These are phyloP conservation scores for Globisporangium lucens DNA, from an alignment of 352 stramenopile species.

Conservation along the genomic window DNA sequence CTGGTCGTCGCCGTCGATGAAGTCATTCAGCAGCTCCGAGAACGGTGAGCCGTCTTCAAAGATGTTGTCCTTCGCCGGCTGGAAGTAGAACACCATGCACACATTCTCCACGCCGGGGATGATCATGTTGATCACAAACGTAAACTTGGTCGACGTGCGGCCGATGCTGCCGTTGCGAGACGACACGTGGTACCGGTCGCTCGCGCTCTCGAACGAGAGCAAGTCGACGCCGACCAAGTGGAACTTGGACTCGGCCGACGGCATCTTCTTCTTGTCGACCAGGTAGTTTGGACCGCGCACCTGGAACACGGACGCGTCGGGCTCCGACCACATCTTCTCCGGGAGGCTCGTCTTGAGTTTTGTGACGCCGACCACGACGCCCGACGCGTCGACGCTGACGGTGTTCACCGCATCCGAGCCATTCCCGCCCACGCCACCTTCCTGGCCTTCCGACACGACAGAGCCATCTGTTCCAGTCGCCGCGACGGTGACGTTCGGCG, in stretches of 20 bases:
- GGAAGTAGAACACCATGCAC: slow-evolving; percentile 87
- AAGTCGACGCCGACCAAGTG: slow-evolving; percentile 81
- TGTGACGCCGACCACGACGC: slow-evolving; percentile 60
- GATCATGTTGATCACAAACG: slow-evolving; percentile 90
- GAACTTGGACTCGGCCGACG: slow-evolving; percentile 68
- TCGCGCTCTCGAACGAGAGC: slow-evolving; percentile 68
- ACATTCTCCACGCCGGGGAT: slow-evolving; percentile 78
- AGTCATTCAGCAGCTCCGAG: slow-evolving; percentile 86
- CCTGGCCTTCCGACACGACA: slow-evolving; percentile 1
- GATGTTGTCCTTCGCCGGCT: slow-evolving; percentile 68
- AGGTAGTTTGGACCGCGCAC: slow-evolving; percentile 89
- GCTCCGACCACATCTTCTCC: slow-evolving; percentile 84
- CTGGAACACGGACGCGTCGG: slow-evolving; percentile 74
- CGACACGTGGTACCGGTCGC: slow-evolving; percentile 79
- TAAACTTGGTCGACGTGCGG: slow-evolving; percentile 72
- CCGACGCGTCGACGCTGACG: slow-evolving; percentile 51
- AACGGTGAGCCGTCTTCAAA: slow-evolving; percentile 88
- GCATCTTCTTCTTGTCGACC: slow-evolving; percentile 85
- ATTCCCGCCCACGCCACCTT: slow-evolving; percentile 8
- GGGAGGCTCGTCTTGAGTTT: slow-evolving; percentile 68
- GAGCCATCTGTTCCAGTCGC: background rate
- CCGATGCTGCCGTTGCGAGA: slow-evolving; percentile 68
- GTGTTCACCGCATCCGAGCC: slow-evolving; percentile 23
- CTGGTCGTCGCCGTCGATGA: slow-evolving; percentile 92
- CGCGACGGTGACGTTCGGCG: slow-evolving; percentile 73